Evolutionary conservation across 2,329 filamentous ascomycete genomes (phyloP).

Genomic region (Boeremia exigua): DNA sequence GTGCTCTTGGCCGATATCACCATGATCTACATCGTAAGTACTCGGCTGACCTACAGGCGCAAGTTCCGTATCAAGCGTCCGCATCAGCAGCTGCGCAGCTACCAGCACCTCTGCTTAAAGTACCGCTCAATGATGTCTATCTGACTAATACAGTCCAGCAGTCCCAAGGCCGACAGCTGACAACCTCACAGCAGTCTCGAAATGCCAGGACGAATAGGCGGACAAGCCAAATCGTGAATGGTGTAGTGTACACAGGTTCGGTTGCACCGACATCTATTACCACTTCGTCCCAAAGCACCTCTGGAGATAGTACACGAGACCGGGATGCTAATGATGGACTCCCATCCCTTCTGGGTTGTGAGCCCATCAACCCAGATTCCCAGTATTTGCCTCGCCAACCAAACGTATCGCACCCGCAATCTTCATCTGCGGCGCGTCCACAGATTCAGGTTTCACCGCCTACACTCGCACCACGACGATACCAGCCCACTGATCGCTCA

Average conservation of each 20-base stretch:
- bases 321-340: neutral
- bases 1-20: neutral
- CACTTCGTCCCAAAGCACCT: too few relatives aligned
- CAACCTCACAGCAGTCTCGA: neutral
- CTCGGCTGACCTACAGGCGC: neutral
- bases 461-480: neutral
- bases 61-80: neutral
- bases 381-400: neutral
- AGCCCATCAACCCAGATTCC: neutral
- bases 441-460: neutral
- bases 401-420: neutral
- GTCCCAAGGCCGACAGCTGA: neutral
- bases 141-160: neutral
- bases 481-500: too few relatives aligned
- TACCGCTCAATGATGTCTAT: neutral
- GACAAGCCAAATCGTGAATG: neutral
- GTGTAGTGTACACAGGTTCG: neutral
- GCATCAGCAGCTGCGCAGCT: too few relatives aligned
- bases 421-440: neutral
- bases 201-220: neutral
- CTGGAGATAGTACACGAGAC: neutral
- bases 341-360: neutral
- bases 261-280: neutral
- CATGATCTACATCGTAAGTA: too few relatives aligned
- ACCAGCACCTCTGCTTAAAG: too few relatives aligned